Conservation (phyloP, 73 alveolate genomes). For the Paramecium bursaria region DNA sequence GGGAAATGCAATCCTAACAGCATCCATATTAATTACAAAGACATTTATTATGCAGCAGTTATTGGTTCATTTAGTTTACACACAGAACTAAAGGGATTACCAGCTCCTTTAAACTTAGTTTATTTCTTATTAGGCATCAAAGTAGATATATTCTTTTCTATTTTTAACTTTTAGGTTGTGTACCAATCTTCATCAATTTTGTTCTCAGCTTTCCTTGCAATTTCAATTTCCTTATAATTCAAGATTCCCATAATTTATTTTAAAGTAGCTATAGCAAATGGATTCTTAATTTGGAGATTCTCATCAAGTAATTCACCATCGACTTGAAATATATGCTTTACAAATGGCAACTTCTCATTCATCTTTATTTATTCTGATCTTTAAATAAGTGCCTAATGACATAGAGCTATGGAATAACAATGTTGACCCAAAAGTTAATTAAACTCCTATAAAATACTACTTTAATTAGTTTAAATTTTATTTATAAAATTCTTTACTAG, state of each 20-base stretch:
- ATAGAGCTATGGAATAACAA: constrained; percentile 13
- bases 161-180: constrained; percentile 10
- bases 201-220: neutral
- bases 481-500: constrained; percentile 27
- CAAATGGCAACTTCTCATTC: constrained; percentile 31
- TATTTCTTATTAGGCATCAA: constrained; percentile 26
- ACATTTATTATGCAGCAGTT: neutral
- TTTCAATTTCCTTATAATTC: constrained; percentile 1
- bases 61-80: constrained; percentile 29
- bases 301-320: constrained; percentile 21
- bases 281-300: neutral
- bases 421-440: neutral
- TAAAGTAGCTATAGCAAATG: neutral
- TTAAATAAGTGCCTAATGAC: neutral
- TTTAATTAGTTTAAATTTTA: neutral
- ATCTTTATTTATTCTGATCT: constrained; percentile 19
- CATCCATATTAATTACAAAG: neutral
- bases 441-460: constrained; percentile 7
- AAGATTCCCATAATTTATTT: neutral
- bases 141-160: constrained; percentile 37
- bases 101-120: constrained; percentile 29
- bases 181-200: constrained; percentile 37
- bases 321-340: constrained; percentile 16
- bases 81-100: neutral
- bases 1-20: neutral